Evolutionary conservation across 2,329 filamentous ascomycete species (phyloP), one percentile per base, ranked within the genome.

Genomic region (Pyricularia sp.): DNA sequence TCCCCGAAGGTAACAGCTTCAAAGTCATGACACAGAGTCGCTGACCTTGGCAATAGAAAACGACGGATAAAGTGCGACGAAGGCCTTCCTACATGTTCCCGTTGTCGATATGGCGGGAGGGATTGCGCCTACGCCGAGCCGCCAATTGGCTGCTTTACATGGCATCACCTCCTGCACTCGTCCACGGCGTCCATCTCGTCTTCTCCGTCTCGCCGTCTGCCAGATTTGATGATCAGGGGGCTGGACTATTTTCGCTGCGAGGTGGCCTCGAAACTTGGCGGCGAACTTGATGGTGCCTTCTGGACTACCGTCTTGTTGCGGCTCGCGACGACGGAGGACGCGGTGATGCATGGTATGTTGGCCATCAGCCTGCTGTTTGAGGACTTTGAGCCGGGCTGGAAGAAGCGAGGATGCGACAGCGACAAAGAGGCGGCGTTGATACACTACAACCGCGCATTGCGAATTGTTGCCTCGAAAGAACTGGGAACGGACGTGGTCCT

Each of bases 401-500:
- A 63, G 23, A 63, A 30, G 12, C 59, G 59, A 63, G 71, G 73
- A 67, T 61, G 70, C 69, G 74, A 14, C 23, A 50, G 69, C 70
- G 58, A 68, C 70, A 66, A 70, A 70, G 58, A 71, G 71, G 61
- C 72, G 61, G 79, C 78, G 12, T 72, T 83, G 25, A 76, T 76
- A 9, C 81, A 86, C 70, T 86, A 86, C 71, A 81, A 82, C 69
- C 81, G 81, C 68, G 81, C 84, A 3, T 82, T 86, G 36, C 74
- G 77, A 0, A 78, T 79, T 23, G 70, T 85, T 28, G 72, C 80
- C 59, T 63, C 59, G 59, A 11, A 17, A 6, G 72, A 76, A 1
- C 70, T 73, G 65, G 59, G 25, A 63, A 63, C 59, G 59, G 59
- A 2, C n/a, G 74, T 76, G 3, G 76, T 79, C 0, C 72, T 86